Percentiles rank a stretch among this genome's conserved stretches.
Evolutionary conservation across 345 rosid genomes (phyloP).

Genomic region (Ceriops zippeliana): DNA sequence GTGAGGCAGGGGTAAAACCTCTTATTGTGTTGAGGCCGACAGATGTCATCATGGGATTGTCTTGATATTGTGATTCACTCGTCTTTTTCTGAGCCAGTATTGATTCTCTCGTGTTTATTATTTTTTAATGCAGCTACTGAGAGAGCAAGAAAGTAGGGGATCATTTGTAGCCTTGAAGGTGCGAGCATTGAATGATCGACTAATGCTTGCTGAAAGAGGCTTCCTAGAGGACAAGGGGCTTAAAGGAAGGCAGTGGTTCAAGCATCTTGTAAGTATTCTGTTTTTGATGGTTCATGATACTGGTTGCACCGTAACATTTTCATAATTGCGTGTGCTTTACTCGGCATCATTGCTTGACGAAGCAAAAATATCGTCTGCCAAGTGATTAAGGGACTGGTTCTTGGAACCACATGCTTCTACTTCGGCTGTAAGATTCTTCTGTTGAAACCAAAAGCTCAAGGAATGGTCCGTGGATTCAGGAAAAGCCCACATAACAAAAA

Average conservation of each 20-base stretch:
- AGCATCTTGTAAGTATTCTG: constrained; percentile 70
- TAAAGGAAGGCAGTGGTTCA: constrained; percentile 78
- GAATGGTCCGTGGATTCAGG: too few species aligned
- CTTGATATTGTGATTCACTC: background rate
- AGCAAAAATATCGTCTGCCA: too few species aligned
- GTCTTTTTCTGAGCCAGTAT: background rate
- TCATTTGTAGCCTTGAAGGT: constrained; percentile 30
- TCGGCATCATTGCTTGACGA: too few species aligned
- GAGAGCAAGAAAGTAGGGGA: constrained; percentile 26
- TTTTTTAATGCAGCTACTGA: constrained; percentile 44
- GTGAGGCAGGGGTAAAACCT: constrained; percentile 57
- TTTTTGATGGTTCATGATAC: background rate
- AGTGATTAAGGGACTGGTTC: too few species aligned
- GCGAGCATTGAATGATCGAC: constrained; percentile 70
- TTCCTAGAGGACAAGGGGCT: constrained; percentile 78
- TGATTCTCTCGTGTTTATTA: background rate
- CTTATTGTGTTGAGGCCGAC: background rate
- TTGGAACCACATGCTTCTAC: too few species aligned
- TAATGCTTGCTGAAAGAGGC: constrained; percentile 93
- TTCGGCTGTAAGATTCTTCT: too few species aligned
- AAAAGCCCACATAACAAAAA: too few species aligned
- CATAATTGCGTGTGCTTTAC: too few species aligned
- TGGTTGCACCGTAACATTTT: too few species aligned
- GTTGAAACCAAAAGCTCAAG: too few species aligned
- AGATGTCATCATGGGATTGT: background rate